A percentile compares a stretch with the other conserved stretches of the same genome.
Conservation (phyloP, 352 stramenopile species). For the Phytopythium sindhum region DNA sequence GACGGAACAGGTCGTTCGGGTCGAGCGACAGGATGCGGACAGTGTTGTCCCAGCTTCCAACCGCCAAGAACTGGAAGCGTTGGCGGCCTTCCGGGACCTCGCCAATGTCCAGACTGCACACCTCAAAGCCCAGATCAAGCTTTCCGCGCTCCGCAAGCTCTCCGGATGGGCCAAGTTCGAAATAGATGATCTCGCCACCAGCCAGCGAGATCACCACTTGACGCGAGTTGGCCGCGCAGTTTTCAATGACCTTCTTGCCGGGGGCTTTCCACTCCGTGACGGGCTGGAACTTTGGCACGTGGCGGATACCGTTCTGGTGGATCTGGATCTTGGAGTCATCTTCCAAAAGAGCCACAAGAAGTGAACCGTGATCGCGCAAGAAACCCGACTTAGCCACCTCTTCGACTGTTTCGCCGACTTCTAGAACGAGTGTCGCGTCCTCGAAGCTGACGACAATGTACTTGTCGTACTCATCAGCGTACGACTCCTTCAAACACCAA, state of each 20-base stretch:
- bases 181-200: conserved; percentile 97
- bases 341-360: conserved; percentile 93
- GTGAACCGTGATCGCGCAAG: conserved; percentile 91
- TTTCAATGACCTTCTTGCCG: conserved; percentile 97
- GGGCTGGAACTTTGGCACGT: conserved; percentile 91
- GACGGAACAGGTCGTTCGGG: conserved; percentile 86
- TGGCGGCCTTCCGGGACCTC: conserved; percentile 92
- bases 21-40: conserved; percentile 95
- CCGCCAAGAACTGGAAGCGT: conserved; percentile 94
- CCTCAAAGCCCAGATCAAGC: conserved; percentile 94
- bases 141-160: conserved; percentile 93
- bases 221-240: conserved; percentile 93
- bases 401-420: conserved; percentile 97
- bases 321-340: conserved; percentile 97
- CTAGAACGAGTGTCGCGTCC: conserved; percentile 97
- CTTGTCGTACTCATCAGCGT: conserved; percentile 67
- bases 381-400: conserved; percentile 97
- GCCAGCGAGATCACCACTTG: conserved; percentile 97
- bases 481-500: conserved; percentile 93
- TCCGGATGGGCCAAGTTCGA: conserved; percentile 94
- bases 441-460: conserved; percentile 99
- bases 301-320: conserved; percentile 93
- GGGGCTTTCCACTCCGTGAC: conserved; percentile 97
- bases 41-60: conserved; percentile 92
- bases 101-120: conserved; percentile 97